Evolutionary conservation across 768 basidiomycete genomes (phyloP).

Genomic region (Filobasidium wieringae): DNA sequence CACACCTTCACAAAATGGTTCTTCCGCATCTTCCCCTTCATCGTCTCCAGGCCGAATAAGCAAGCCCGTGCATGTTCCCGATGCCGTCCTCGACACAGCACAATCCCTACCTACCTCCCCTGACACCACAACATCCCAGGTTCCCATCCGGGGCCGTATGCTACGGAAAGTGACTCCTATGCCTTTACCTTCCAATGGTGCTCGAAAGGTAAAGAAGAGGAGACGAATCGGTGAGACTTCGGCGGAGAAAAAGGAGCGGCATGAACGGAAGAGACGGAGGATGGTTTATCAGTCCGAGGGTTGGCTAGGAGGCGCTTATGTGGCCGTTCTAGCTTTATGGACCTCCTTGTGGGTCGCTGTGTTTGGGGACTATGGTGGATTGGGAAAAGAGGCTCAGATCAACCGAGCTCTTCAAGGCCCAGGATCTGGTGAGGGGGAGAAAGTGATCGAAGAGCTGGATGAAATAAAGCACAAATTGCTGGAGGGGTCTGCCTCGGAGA

Average conservation of each 20-base stretch:
- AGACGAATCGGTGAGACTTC: not conserved
- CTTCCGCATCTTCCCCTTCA: not conserved
- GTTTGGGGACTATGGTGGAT: not conserved
- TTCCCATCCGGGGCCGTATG: not conserved
- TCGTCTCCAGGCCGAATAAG: not conserved
- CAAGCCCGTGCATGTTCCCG: not conserved
- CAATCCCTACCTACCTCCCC: too few relatives aligned
- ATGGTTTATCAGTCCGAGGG: not conserved
- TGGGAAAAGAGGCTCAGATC: not conserved
- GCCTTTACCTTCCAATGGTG: not conserved
- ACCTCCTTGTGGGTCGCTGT: not conserved
- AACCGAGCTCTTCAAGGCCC: not conserved
- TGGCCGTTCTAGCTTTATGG: slow-evolving; percentile 2
- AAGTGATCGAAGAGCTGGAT: not conserved
- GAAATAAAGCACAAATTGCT: not conserved
- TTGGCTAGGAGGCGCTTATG: slow-evolving; percentile 7
- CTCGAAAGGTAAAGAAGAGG: not conserved
- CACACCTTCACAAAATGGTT: not conserved
- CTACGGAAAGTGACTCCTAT: not conserved
- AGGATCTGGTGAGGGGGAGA: not conserved
- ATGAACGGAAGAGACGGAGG: not conserved
- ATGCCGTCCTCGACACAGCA: not conserved
- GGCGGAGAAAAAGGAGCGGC: not conserved
- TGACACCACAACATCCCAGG: too few relatives aligned
- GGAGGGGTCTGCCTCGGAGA: slow-evolving; percentile 4